phyloP scores from a whole-genome alignment of 176 grass and related monocot genomes.

The Bonia amplexicaulis region DNA sequence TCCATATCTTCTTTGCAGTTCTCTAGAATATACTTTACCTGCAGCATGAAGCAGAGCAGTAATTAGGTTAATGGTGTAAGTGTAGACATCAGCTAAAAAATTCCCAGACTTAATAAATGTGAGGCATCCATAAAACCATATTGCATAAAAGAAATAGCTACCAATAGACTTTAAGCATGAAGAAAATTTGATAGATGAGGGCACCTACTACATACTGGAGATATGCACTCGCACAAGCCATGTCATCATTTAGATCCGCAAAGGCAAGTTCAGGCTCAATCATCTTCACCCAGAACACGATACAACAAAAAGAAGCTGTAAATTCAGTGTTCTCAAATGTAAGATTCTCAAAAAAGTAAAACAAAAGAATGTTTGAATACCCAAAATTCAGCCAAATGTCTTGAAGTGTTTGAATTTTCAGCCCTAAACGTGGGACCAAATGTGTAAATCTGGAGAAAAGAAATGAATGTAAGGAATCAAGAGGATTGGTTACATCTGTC shows the following conservation, averaged over 20 bases:
- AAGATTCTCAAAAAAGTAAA: constrained; percentile 12
- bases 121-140: neutral
- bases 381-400: constrained; percentile 99
- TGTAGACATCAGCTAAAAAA: neutral
- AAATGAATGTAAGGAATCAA: constrained; percentile 19
- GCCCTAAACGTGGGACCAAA: constrained; percentile 99
- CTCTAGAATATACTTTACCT: constrained; percentile 92
- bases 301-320: constrained; percentile 17
- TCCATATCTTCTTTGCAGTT: constrained; percentile 98
- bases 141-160: neutral
- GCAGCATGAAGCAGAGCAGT: constrained; percentile 33
- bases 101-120: neutral
- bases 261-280: constrained; percentile 99
- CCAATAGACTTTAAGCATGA: constrained; percentile 11
- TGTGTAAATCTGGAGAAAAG: constrained; percentile 77
- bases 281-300: constrained; percentile 58
- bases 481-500: constrained; percentile 15
- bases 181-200: constrained; percentile 33
- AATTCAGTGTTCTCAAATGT: constrained; percentile 32
- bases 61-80: constrained; percentile 20
- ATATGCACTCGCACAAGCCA: constrained; percentile 99
- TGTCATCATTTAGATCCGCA: constrained; percentile 97
- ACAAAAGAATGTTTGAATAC: constrained; percentile 50
- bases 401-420: constrained; percentile 99
- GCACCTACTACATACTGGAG: constrained; percentile 99